phyloP scores from a whole-genome alignment of 2,329 filamentous ascomycete species.

The Neofusicoccum sp. region DNA sequence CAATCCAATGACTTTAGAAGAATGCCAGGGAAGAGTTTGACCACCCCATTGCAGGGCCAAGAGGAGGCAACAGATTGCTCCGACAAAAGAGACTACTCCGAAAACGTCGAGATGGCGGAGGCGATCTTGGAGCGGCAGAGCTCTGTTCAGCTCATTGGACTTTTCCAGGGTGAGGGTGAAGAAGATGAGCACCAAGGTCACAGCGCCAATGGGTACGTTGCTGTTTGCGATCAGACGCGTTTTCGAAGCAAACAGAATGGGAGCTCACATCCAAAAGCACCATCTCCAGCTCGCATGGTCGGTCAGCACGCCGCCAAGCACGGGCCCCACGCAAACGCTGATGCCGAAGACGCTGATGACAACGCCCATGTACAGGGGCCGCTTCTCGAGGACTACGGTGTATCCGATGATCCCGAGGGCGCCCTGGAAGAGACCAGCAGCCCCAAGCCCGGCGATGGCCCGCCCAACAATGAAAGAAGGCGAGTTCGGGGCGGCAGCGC shows the following conservation, averaged over 20 bases:
- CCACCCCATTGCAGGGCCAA: conserved; percentile 43
- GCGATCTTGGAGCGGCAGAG: conserved; percentile 22
- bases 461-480: conserved; percentile 55
- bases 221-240: conserved; percentile 14
- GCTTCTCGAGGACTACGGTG: conserved; percentile 44
- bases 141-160: too few relatives aligned
- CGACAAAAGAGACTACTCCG: conserved; percentile 36
- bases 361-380: conserved; percentile 33
- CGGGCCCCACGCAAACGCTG: conserved; percentile 28
- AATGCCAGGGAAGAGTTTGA: conserved; percentile 51
- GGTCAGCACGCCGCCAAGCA: conserved; percentile 24
- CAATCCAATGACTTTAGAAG: conserved; percentile 40
- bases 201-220: conserved; percentile 22
- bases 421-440: conserved; percentile 52
- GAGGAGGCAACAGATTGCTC: conserved; percentile 36
- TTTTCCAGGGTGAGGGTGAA: conserved; percentile 27
- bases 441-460: conserved; percentile 53
- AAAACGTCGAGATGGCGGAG: conserved; percentile 29
- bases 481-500: conserved; percentile 51
- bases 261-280: conserved; percentile 30
- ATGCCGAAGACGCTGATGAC: conserved; percentile 20
- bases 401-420: conserved; percentile 27
- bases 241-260: too few relatives aligned
- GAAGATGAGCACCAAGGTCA: conserved; percentile 31
- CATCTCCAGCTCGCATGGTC: conserved; percentile 23